phyloP scores from a whole-genome alignment of 2,329 filamentous ascomycete genomes.

The Venturia effusa region DNA sequence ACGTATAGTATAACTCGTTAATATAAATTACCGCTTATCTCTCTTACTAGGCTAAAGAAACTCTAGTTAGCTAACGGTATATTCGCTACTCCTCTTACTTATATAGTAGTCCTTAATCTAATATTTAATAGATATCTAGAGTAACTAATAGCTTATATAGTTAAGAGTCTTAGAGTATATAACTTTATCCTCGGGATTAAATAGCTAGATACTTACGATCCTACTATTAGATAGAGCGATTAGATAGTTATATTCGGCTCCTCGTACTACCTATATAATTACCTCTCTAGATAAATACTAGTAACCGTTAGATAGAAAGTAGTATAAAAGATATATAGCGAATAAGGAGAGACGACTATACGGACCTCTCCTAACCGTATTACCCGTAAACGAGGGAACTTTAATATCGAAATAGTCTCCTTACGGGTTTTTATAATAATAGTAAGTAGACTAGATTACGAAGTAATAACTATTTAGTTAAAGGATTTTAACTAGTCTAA shows the following conservation, averaged over 20 bases:
- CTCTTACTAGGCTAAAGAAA: background rate
- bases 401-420: background rate
- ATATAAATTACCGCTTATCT: background rate
- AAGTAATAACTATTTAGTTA: background rate
- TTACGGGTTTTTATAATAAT: background rate
- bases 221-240: too few relatives aligned
- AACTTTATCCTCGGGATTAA: too few relatives aligned
- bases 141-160: background rate
- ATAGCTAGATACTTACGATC: too few relatives aligned
- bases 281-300: background rate
- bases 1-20: too few relatives aligned
- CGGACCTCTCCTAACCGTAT: too few relatives aligned
- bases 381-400: background rate
- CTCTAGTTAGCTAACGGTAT: too few relatives aligned
- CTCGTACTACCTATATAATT: background rate
- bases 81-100: too few relatives aligned
- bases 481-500: background rate
- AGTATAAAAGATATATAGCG: too few relatives aligned
- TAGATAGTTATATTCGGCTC: background rate
- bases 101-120: background rate
- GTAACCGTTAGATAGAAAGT: background rate
- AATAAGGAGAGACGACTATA: background rate
- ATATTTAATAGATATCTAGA: background rate
- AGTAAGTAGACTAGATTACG: too few relatives aligned
- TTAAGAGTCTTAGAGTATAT: background rate